Percentiles rank a stretch among this genome's conserved stretches.
phyloP scores from a whole-genome alignment of 139 green algal genomes.

The Astrephomene gubernaculifera region DNA sequence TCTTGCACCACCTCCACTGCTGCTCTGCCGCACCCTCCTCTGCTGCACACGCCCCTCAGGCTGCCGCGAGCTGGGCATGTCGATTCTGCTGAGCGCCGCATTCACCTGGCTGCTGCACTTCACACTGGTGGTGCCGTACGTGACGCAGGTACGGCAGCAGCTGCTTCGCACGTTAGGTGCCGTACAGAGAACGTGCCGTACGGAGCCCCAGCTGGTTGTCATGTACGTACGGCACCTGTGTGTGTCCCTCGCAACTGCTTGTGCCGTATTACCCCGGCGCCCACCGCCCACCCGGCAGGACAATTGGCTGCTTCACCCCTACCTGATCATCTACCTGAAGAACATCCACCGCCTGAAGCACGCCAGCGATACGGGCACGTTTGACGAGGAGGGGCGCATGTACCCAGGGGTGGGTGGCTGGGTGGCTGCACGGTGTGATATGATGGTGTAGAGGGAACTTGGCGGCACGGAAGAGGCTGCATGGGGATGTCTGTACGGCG shows the following conservation, averaged over 20 bases:
- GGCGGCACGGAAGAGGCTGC: no score
- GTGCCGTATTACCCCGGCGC: no score
- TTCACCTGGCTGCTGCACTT: constrained; percentile 48
- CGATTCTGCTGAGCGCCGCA: neutral
- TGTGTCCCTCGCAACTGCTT: no score
- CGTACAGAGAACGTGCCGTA: no score
- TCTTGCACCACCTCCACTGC: neutral
- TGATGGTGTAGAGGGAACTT: no score
- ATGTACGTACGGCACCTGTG: no score
- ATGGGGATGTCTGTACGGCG: no score
- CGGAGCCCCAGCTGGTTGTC: no score
- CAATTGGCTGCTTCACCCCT: constrained; percentile 40
- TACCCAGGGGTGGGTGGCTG: constrained; percentile 17
- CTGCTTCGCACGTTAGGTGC: neutral
- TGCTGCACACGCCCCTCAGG: no score
- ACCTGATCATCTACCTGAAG: constrained; percentile 39
- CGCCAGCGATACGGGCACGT: constrained; percentile 24
- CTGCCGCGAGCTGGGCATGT: constrained; percentile 45
- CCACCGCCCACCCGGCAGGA: neutral
- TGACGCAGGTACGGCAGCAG: constrained; percentile 40
- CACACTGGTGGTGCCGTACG: constrained; percentile 38
- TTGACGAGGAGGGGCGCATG: constrained; percentile 43
- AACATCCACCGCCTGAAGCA: constrained; percentile 45
- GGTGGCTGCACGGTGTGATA: neutral
- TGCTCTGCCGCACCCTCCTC: no score